A percentile compares a stretch with the other conserved stretches of the same genome.
phyloP scores from a whole-genome alignment of 176 grass and related monocot genomes.

The Coix lacrymajobi region DNA sequence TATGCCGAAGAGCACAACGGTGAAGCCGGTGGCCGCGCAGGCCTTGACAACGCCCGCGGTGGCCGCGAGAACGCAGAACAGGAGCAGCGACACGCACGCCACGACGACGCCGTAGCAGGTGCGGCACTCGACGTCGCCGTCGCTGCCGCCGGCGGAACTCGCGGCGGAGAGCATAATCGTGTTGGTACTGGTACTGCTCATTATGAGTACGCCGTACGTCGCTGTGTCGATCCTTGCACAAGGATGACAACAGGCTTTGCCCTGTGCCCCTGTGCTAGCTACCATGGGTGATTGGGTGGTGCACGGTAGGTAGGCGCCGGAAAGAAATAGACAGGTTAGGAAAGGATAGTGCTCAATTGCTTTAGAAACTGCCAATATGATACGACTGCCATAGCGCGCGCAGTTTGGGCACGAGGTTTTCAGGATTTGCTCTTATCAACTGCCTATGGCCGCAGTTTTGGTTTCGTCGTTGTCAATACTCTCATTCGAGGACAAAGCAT shows the following conservation, averaged over 20 bases:
- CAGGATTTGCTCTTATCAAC: not conserved
- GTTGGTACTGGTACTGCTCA: not conserved
- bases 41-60: not conserved
- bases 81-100: not conserved
- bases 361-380: not conserved
- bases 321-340: not conserved
- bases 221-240: not conserved
- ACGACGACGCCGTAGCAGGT: not conserved
- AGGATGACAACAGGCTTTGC: not conserved
- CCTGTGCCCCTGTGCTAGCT: no score
- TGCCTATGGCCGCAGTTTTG: not conserved
- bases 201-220: not conserved
- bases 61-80: conserved; percentile 11
- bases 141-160: not conserved
- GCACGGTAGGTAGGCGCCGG: not conserved
- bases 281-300: no score
- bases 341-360: not conserved
- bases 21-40: not conserved
- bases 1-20: not conserved
- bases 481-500: not conserved
- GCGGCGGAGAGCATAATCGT: not conserved
- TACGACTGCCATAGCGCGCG: not conserved
- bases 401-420: not conserved
- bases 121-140: not conserved
- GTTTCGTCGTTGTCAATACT: not conserved